Conservation (phyloP, 2,329 filamentous ascomycete species). For the Dactylonectria macrodidyma region DNA sequence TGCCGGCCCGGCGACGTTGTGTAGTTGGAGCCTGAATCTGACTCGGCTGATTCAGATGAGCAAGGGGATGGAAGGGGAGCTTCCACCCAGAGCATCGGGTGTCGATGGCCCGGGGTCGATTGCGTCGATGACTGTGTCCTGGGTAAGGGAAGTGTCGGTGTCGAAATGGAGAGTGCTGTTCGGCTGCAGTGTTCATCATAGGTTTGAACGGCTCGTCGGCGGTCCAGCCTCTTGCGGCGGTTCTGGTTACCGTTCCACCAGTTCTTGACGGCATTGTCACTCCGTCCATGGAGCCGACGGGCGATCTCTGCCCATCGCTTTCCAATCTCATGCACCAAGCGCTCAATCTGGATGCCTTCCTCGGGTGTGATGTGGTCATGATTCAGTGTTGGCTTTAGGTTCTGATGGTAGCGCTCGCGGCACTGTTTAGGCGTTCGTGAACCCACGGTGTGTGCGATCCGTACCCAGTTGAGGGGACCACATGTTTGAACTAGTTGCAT, state of each 20-base stretch:
- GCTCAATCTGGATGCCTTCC: slow-evolving; percentile 82
- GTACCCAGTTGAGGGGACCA: slow-evolving; percentile 90
- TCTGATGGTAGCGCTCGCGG: slow-evolving; percentile 93
- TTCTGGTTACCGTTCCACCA: slow-evolving; percentile 98
- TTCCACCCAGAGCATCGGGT: slow-evolving; percentile 47
- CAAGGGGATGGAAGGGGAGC: slow-evolving; percentile 56
- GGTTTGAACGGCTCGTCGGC: slow-evolving; percentile 51
- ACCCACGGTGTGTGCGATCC: slow-evolving; percentile 82
- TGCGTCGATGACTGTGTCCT: slow-evolving; percentile 32
- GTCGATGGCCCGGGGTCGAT: slow-evolving; percentile 40
- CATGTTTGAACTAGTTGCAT: slow-evolving; percentile 79
- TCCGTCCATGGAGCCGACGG: slow-evolving; percentile 83
- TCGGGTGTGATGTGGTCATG: slow-evolving; percentile 80
- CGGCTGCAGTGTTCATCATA: slow-evolving; percentile 45
- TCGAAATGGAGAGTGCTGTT: slow-evolving; percentile 50
- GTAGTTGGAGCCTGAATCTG: slow-evolving; percentile 76
- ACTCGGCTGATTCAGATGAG: slow-evolving; percentile 68
- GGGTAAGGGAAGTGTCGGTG: slow-evolving; percentile 36
- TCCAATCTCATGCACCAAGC: slow-evolving; percentile 82
- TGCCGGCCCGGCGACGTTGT: slow-evolving; percentile 69
- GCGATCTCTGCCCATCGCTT: slow-evolving; percentile 97
- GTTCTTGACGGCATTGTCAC: slow-evolving; percentile 97
- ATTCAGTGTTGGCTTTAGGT: slow-evolving; percentile 83
- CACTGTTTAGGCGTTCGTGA: slow-evolving; percentile 94
- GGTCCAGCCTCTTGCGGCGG: slow-evolving; percentile 72